Evolutionary conservation across 495 filamentous ascomycete genomes (phyloP), one percentile per base, ranked within the genome.

Genomic region (Aspergillus biplanus): DNA sequence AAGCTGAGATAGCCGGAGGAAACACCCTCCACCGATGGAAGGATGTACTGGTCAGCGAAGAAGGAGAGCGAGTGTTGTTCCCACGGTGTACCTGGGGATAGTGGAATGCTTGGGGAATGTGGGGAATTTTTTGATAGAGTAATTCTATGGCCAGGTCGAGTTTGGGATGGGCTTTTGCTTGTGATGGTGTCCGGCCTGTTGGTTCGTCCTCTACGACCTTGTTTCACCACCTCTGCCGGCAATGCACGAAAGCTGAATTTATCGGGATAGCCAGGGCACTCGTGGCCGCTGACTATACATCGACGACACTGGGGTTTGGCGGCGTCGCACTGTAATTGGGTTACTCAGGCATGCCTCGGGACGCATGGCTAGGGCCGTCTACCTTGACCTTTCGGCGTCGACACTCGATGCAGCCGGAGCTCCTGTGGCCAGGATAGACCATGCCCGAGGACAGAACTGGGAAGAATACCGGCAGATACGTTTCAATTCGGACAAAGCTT

Each of bases 21-120:
- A 44, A 44, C 6, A 44, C 39, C 39, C 8, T 44, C 39, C 39
- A 44, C 39, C 39, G 39, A 44, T 44, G 39, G 39, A 44, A 44
- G 39, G 39, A 44, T 44, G 8, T 44, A 44, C 39, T 44, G 39
- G 39, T 44, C 39, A 44, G 39, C 39, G 39, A 44, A 44, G 39
- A 44, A 44, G 4, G 39, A 44, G 8, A 44, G 3, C 39, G 39
- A 44, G 6, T 44, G 39, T 44, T 44, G 39, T 44, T 44, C 39
- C 39, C 39, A 11, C 6, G 5, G 8, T 44, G 39, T 11, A 44
- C 4, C 39, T 12, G 39, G 39, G 39, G 39, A 44, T 44, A 15
- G 5, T 44, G 39, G 39, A 44, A 44, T 44, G 39, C 39, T 44
- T 44, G 39, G 39, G n/a, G 5, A 44, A 12, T 15, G 39, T 11